These are phyloP conservation scores for Teunomyces aglyptinius DNA, from an alignment of 805 yeast species.

Conservation along the genomic window DNA sequence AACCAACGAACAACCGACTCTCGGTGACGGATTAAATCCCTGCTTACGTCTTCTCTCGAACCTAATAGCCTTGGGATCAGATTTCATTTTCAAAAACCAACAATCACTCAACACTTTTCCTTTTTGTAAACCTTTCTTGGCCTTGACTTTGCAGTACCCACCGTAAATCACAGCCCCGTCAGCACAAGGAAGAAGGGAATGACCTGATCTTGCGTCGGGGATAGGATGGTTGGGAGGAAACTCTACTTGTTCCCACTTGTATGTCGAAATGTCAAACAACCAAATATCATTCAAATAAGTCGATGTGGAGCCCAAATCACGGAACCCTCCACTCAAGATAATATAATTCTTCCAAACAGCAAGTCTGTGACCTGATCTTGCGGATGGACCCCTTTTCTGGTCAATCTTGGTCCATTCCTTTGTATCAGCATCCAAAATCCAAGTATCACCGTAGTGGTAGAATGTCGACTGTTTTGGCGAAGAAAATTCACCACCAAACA, in stretches of 20 bases:
- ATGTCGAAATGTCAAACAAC: constrained; percentile 86
- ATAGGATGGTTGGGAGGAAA: constrained; percentile 76
- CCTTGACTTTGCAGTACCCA: constrained; percentile 91
- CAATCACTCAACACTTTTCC: constrained; percentile 86
- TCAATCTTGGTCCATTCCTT: constrained; percentile 93
- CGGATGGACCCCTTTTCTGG: constrained; percentile 68
- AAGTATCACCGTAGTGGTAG: constrained; percentile 94
- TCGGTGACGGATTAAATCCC: constrained; percentile 86
- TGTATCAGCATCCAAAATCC: constrained; percentile 81
- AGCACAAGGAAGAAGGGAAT: constrained; percentile 71
- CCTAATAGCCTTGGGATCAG: constrained; percentile 70
- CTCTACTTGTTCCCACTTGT: constrained; percentile 88
- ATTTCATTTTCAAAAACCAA: constrained; percentile 85
- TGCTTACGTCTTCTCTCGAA: constrained; percentile 91
- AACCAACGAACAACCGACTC: constrained; percentile 93
- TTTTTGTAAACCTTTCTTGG: constrained; percentile 81
- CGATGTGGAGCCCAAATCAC: constrained; percentile 83
- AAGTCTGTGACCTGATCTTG: constrained; percentile 91
- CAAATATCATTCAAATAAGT: constrained; percentile 84
- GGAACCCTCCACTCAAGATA: constrained; percentile 85
- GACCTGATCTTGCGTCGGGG: constrained; percentile 95
- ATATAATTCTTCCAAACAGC: constrained; percentile 89
- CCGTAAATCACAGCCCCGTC: constrained; percentile 90
- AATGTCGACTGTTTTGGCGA: constrained; percentile 94
- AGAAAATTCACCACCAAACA: constrained; percentile 97